phyloP scores from a whole-genome alignment of 148 eudicot genomes.

The Dysphania ambrosioides region DNA sequence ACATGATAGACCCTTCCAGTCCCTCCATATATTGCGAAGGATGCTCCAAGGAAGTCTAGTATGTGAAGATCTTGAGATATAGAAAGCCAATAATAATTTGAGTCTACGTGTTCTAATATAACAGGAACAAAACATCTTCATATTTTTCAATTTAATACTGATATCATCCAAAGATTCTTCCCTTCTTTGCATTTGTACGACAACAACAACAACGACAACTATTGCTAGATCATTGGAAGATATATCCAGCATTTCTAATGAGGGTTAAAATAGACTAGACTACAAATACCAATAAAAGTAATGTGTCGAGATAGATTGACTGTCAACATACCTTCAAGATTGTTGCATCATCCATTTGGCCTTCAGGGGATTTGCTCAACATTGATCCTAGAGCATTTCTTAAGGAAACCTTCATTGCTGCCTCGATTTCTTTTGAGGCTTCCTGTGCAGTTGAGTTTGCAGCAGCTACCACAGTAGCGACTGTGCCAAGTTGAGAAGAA shows the following conservation, averaged over 20 bases:
- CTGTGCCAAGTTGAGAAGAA: conserved; percentile 74
- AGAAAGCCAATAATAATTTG: neutral
- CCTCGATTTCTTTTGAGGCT: conserved; percentile 90
- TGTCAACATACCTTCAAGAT: conserved; percentile 69
- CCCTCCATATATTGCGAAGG: neutral
- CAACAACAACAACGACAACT: neutral
- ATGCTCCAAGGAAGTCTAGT: neutral
- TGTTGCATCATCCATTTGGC: conserved; percentile 80
- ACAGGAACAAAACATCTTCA: neutral
- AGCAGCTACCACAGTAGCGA: conserved; percentile 96
- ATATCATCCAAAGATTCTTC: neutral
- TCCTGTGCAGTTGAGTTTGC: conserved; percentile 84
- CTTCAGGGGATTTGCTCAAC: conserved; percentile 59
- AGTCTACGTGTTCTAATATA: neutral
- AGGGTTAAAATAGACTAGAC: neutral
- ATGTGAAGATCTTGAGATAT: neutral
- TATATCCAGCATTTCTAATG: neutral
- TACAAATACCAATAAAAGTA: neutral
- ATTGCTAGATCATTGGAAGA: neutral
- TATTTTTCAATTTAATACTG: neutral
- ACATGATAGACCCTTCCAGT: neutral
- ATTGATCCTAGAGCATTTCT: conserved; percentile 80
- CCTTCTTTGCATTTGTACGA: no score
- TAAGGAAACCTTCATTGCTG: conserved; percentile 87
- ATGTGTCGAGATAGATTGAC: neutral